Conservation (phyloP, 495 filamentous ascomycete species). For the Letharia lupina region DNA sequence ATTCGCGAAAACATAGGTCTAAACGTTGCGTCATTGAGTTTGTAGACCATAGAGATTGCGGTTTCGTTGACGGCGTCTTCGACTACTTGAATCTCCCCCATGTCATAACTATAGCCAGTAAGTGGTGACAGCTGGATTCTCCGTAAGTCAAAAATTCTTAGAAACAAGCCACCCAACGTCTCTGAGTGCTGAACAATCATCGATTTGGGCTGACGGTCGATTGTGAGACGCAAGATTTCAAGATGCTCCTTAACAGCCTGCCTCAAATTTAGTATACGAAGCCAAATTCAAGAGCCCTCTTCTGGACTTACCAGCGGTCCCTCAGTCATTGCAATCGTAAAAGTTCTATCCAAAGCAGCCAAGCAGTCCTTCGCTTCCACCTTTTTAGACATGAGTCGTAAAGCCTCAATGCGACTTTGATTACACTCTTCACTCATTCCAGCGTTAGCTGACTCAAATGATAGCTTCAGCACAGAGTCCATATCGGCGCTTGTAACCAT, state of each 20-base stretch:
- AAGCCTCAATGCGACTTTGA: constrained; percentile 57
- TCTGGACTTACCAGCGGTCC: constrained; percentile 49
- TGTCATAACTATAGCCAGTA: constrained; percentile 35
- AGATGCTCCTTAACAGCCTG: constrained; percentile 61
- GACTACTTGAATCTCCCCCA: constrained; percentile 49
- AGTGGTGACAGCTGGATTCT: constrained; percentile 40
- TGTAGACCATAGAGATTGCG: constrained; percentile 83
- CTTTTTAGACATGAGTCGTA: constrained; percentile 61
- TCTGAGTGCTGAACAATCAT: constrained; percentile 60
- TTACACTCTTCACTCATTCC: constrained; percentile 47
- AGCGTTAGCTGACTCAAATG: constrained; percentile 57
- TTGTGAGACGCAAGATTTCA: constrained; percentile 52
- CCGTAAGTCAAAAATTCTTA: constrained; percentile 64
- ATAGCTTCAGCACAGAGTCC: constrained; percentile 57
- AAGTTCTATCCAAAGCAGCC: constrained; percentile 59
- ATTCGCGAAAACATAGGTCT: constrained; percentile 80
- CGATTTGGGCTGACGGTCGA: constrained; percentile 70
- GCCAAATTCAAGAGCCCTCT: neutral
- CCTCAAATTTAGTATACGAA: constrained; percentile 23
- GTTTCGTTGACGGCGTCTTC: constrained; percentile 57
- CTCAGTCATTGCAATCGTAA: constrained; percentile 48
- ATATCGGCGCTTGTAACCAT: constrained; percentile 72
- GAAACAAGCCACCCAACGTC: constrained; percentile 59
- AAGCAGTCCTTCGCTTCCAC: constrained; percentile 63
- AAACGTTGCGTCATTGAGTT: constrained; percentile 93